phyloP scores from a whole-genome alignment of 2,329 filamentous ascomycete species.

The Gremmenia infestans region DNA sequence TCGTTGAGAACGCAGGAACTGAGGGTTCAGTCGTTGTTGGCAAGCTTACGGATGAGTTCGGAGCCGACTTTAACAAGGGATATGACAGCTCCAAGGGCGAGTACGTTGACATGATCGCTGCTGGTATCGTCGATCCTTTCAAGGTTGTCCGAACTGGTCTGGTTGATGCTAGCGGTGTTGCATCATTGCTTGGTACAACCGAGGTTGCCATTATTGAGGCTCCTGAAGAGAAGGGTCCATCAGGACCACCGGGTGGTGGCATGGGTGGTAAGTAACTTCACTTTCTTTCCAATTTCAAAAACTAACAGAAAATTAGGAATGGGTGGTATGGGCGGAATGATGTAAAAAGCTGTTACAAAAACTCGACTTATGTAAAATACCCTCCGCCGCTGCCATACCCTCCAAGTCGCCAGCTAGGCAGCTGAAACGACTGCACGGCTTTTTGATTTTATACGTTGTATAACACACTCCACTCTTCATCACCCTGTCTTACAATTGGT shows the following conservation, averaged over 20 bases:
- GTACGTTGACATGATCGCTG: conserved; percentile 96
- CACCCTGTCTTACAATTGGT: conserved; percentile 26
- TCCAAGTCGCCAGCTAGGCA: conserved; percentile 5
- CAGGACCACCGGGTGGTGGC: conserved; percentile 53
- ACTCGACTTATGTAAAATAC: conserved; percentile 25
- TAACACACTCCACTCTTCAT: conserved; percentile 29
- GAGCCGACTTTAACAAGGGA: conserved; percentile 92
- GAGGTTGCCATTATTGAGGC: conserved; percentile 98
- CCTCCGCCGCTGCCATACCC: conserved; percentile 12
- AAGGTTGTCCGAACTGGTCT: conserved; percentile 98
- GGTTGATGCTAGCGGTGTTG: conserved; percentile 90
- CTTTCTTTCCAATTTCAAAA: not conserved
- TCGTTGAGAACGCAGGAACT: conserved; percentile 94
- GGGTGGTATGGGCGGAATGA: conserved; percentile 32
- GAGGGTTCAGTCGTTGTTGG: conserved; percentile 96
- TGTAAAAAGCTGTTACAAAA: conserved; percentile 24
- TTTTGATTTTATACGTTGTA: conserved; percentile 23
- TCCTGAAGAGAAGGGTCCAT: conserved; percentile 76
- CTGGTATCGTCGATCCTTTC: conserved; percentile 97
- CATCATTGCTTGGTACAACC: conserved; percentile 93
- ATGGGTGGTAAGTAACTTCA: conserved; percentile 49
- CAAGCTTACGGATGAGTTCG: conserved; percentile 95
- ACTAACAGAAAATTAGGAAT: conserved; percentile 33
- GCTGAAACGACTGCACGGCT: conserved; percentile 9
- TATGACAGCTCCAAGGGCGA: conserved; percentile 96